These are phyloP conservation scores for Geotrichum cucujoidarum DNA, from an alignment of 1,139 yeast genomes.

Conservation along the genomic window DNA sequence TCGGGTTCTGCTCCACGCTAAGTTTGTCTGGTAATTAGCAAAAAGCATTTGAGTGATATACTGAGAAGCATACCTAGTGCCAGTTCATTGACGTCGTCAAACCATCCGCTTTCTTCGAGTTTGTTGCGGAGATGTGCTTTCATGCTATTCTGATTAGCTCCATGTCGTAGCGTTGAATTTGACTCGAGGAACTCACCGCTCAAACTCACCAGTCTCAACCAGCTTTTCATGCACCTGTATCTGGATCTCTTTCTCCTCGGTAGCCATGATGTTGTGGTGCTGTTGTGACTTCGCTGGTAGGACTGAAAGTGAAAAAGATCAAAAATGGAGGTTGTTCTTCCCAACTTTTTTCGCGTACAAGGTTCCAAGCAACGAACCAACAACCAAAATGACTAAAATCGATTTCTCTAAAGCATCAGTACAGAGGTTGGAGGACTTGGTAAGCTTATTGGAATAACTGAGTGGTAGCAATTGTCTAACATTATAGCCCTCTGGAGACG, in stretches of 20 bases:
- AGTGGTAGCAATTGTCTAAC: constrained; percentile 1
- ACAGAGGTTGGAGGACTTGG: constrained; percentile 33
- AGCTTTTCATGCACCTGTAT: constrained; percentile 65
- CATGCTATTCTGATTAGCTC: constrained; percentile 24
- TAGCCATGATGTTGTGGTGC: constrained; percentile 7
- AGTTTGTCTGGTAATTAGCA: constrained; percentile 36
- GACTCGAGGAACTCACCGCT: constrained; percentile 38
- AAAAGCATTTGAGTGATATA: too few relatives aligned
- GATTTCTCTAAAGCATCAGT: constrained; percentile 36
- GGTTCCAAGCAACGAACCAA: background rate
- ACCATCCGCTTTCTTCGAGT: constrained; percentile 80
- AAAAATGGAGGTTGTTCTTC: background rate
- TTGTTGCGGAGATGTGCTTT: constrained; percentile 48
- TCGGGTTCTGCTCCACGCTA: constrained; percentile 41
- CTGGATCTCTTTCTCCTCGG: constrained; percentile 46
- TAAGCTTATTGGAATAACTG: constrained; percentile 20
- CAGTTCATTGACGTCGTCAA: constrained; percentile 60
- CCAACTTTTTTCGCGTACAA: background rate
- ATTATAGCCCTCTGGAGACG: constrained; percentile 38
- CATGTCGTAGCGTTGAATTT: background rate
- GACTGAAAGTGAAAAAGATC: background rate
- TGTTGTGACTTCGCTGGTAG: background rate
- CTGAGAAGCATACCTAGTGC: constrained; percentile 41
- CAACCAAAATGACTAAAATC: constrained; percentile 13
- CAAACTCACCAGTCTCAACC: constrained; percentile 76